These are phyloP conservation scores for Fusarium marasasianum DNA, from an alignment of 2,329 filamentous ascomycete genomes.

Conservation along the genomic window DNA sequence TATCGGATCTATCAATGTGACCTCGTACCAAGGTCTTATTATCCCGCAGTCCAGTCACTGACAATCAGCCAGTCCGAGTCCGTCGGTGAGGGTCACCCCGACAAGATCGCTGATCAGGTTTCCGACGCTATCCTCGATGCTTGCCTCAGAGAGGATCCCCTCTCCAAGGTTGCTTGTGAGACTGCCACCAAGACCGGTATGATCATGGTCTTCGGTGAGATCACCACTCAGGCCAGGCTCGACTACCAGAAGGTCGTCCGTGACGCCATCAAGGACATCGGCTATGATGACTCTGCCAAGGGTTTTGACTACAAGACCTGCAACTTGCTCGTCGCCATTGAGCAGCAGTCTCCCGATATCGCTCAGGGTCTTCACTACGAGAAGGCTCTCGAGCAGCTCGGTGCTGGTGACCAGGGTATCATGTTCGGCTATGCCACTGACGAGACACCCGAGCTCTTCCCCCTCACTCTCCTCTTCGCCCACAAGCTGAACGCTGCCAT, in stretches of 20 bases:
- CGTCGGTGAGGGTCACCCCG: conserved; percentile 89
- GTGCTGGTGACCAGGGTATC: conserved; percentile 99
- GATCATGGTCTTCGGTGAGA: conserved; percentile 99
- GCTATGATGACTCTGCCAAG: conserved; percentile 96
- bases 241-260: conserved; percentile 99
- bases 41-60: conserved; percentile 32
- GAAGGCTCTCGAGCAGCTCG: conserved; percentile 94
- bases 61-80: conserved; percentile 74
- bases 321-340: conserved; percentile 98
- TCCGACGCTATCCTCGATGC: conserved; percentile 99
- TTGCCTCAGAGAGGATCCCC: conserved; percentile 91
- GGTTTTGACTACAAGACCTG: conserved; percentile 99
- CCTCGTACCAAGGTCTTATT: conserved; percentile 8
- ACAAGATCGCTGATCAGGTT: conserved; percentile 98
- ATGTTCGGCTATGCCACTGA: conserved; percentile 99
- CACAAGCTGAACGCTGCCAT: conserved; percentile 98
- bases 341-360: conserved; percentile 99
- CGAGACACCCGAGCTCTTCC: conserved; percentile 97
- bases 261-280: conserved; percentile 95
- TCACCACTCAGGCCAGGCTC: conserved; percentile 93
- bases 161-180: conserved; percentile 99
- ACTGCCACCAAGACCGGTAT: conserved; percentile 99
- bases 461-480: conserved; percentile 90
- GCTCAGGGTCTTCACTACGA: conserved; percentile 99
- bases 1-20: neutral